phyloP scores from a whole-genome alignment of 495 filamentous ascomycete genomes.

The Penicillium desertorum region DNA sequence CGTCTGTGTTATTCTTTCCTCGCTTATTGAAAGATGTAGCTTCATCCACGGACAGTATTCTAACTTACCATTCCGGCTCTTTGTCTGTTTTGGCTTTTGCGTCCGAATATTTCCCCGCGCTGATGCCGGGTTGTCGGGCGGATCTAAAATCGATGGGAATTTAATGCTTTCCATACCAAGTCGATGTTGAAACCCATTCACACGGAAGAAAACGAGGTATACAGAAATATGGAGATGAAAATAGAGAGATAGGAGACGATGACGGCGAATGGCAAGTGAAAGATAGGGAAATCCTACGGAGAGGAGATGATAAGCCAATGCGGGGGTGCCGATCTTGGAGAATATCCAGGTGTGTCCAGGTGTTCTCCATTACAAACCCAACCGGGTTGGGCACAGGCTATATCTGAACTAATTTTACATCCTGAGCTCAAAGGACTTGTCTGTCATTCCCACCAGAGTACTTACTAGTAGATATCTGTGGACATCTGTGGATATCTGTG shows the following conservation, averaged over 20 bases:
- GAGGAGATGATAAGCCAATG: slow-evolving; percentile 17
- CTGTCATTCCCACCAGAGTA: background rate
- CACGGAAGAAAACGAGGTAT: background rate
- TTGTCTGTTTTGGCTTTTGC: slow-evolving; percentile 72
- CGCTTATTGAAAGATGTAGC: background rate
- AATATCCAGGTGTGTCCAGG: background rate
- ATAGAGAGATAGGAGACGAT: background rate
- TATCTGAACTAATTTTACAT: background rate
- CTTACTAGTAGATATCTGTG: background rate
- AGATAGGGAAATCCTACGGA: slow-evolving; percentile 7
- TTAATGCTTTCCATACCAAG: slow-evolving; percentile 60
- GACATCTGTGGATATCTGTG: no score
- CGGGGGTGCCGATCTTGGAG: slow-evolving; percentile 12
- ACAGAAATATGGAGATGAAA: background rate
- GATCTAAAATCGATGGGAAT: slow-evolving; percentile 61
- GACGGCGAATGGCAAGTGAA: slow-evolving; percentile 2
- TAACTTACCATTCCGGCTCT: slow-evolving; percentile 76
- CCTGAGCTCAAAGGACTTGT: background rate
- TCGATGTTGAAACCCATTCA: slow-evolving; percentile 12
- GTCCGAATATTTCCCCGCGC: slow-evolving; percentile 34
- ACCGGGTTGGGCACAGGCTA: background rate
- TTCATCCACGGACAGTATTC: background rate
- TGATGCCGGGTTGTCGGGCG: slow-evolving; percentile 34
- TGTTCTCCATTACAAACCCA: background rate
- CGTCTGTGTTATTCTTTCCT: background rate